A percentile compares a stretch with the other conserved stretches of the same genome.
These are phyloP conservation scores for Curvularia spicifera DNA, from an alignment of 2,329 filamentous ascomycete genomes.

Conservation along the genomic window DNA sequence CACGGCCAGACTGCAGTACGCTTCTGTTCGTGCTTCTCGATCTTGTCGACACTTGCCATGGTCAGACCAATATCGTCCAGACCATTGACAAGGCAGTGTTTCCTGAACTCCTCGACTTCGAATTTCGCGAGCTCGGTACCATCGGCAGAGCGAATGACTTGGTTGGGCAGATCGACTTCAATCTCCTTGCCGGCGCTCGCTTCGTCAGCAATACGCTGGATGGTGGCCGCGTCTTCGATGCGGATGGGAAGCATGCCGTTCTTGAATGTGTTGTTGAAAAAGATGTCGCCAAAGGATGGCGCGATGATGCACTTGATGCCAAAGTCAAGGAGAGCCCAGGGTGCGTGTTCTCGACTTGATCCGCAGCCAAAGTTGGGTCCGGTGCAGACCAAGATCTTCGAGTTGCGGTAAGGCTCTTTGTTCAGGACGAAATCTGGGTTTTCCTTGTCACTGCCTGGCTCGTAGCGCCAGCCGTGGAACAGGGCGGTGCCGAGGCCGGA, in stretches of 20 bases:
- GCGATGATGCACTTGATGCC: slow-evolving; percentile 95
- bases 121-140: slow-evolving; percentile 80
- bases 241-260: slow-evolving; percentile 95
- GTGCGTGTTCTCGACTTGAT: slow-evolving; percentile 90
- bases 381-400: slow-evolving; percentile 91
- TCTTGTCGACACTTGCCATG: slow-evolving; percentile 90
- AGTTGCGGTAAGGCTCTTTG: slow-evolving; percentile 78
- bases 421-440: slow-evolving; percentile 88
- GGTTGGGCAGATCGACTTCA: slow-evolving; percentile 86
- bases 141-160: slow-evolving; percentile 76
- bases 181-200: slow-evolving; percentile 81
- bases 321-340: slow-evolving; percentile 96
- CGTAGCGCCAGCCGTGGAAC: slow-evolving; percentile 83
- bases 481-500: slow-evolving; percentile 88
- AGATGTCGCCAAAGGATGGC: slow-evolving; percentile 87
- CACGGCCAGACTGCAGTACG: slow-evolving; percentile 82
- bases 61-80: slow-evolving; percentile 96
- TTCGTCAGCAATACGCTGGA: slow-evolving; percentile 76
- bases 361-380: slow-evolving; percentile 96
- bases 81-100: slow-evolving; percentile 91
- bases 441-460: slow-evolving; percentile 68
- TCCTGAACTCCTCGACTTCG: slow-evolving; percentile 90
- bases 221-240: slow-evolving; percentile 69
- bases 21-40: slow-evolving; percentile 78
- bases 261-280: slow-evolving; percentile 99